phyloP scores from a whole-genome alignment of 2,329 filamentous ascomycete species.

The Trichoderma citrinoviride region DNA sequence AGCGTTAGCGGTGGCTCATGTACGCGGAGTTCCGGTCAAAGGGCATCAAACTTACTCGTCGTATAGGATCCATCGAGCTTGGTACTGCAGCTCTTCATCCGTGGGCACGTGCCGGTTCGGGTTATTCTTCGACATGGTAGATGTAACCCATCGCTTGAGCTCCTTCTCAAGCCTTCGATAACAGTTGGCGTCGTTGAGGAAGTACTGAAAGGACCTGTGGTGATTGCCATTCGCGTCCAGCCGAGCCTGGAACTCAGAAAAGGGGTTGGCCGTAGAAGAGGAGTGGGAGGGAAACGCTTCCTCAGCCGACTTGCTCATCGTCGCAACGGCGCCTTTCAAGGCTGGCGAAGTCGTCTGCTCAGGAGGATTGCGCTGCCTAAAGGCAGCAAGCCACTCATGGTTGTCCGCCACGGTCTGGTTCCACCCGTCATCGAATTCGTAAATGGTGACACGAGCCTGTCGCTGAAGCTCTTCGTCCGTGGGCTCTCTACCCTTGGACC shows the following conservation, averaged over 20 bases:
- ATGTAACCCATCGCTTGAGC: conserved; percentile 51
- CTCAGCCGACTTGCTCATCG: neutral
- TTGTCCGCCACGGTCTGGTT: conserved; percentile 63
- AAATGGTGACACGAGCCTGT: conserved; percentile 60
- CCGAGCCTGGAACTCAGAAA: neutral
- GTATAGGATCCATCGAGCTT: conserved; percentile 61
- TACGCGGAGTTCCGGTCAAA: too few relatives aligned
- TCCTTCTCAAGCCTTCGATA: conserved; percentile 55
- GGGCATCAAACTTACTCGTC: conserved; percentile 51
- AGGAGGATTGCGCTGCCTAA: conserved; percentile 47
- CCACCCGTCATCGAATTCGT: conserved; percentile 61
- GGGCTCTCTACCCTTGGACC: conserved; percentile 46
- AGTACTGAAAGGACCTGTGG: conserved; percentile 38
- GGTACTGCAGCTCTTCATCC: conserved; percentile 62
- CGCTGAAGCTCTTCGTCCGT: conserved; percentile 55
- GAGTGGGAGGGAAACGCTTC: neutral
- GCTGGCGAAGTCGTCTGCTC: conserved; percentile 1
- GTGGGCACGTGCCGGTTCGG: conserved; percentile 57
- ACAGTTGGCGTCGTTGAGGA: conserved; percentile 60
- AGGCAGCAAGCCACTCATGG: conserved; percentile 50
- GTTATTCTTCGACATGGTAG: conserved; percentile 58
- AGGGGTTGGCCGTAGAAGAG: neutral
- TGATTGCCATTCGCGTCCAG: conserved; percentile 18
- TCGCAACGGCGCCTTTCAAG: neutral
- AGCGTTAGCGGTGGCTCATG: neutral